Evolutionary conservation across 164 flowering plant genomes (phyloP), one percentile per base, ranked within the genome.

Genomic region (Sedum album): DNA sequence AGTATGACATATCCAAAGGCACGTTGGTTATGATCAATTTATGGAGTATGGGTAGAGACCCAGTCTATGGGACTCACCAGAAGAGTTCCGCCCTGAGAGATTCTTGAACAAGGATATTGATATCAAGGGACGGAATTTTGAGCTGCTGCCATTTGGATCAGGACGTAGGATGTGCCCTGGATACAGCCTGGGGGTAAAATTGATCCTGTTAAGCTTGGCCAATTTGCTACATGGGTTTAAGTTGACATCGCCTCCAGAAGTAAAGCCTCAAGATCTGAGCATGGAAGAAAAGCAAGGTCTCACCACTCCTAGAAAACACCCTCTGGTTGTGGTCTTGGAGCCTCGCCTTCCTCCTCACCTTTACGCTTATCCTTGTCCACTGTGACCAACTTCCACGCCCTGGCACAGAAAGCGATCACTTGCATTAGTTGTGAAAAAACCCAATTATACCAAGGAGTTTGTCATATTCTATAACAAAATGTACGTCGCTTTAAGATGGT

Each of bases 131-230:
- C 66, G 66, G 4, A 25, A 31, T 48, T 74, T 68, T 46, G 77
- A 74, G 68, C 39, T 74, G 36, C n/a, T 74, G 68, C 74, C 74
- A 18, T 74, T 73, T 66, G 76, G 79, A 0, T 73, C 75, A 10
- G 76, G 79, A 2, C 23, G 79, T 21, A 73, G 76, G 72, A 73
- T 70, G n/a, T n/a, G n/a, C n/a, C n/a, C n/a, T n/a, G n/a, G n/a
- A n/a, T n/a, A n/a, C n/a, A n/a, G n/a, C n/a, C 70, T 73, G 31
- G 79, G 71, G 23, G 28, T 72, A 0, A 75, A 75, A 51, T 21
- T 78, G 72, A 68, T 72, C 42, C n/a, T 11, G 4, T 23, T 68
- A 0, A 70, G 57, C 28, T 60, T 76, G 61, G 73, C 6, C n/a
- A n/a, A n/a, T n/a, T n/a, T n/a, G n/a, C n/a, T n/a, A n/a, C n/a